Conservation (phyloP, 2,329 filamentous ascomycete genomes). For the Diaporthe batatas region DNA sequence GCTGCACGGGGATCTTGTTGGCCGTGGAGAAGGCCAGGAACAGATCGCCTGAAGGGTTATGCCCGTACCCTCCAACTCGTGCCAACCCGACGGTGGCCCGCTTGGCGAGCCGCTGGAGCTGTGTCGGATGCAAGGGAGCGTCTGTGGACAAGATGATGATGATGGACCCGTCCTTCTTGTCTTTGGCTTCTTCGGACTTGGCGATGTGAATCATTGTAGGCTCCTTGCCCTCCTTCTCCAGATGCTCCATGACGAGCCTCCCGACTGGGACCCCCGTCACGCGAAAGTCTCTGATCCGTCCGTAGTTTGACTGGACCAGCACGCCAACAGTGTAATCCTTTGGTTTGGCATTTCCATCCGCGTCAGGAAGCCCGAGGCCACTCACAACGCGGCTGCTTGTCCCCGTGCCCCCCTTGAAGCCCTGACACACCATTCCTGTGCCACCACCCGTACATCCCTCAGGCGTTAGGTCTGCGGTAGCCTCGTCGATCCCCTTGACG, state of each 20-base stretch:
- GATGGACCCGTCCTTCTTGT: slow-evolving; percentile 72
- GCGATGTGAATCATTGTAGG: slow-evolving; percentile 47
- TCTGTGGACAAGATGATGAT: slow-evolving; percentile 70
- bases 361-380: slow-evolving; percentile 53
- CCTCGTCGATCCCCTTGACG: slow-evolving; percentile 65
- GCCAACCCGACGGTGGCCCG: slow-evolving; percentile 69
- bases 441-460: slow-evolving; percentile 77
- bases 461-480: slow-evolving; percentile 62
- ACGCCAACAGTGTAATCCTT: slow-evolving; percentile 70
- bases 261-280: slow-evolving; percentile 74
- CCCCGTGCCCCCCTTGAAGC: slow-evolving; percentile 77
- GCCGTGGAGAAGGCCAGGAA: slow-evolving; percentile 77
- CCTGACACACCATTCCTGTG: slow-evolving; percentile 76
- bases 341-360: slow-evolving; percentile 45
- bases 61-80: slow-evolving; percentile 71
- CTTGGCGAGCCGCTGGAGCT: slow-evolving; percentile 51
- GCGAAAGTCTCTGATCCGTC: slow-evolving; percentile 66
- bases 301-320: slow-evolving; percentile 77
- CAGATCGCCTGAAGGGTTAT: slow-evolving; percentile 75
- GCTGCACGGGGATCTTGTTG: slow-evolving; percentile 62
- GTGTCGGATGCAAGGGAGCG: slow-evolving; percentile 53
- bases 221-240: slow-evolving; percentile 45
- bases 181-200: slow-evolving; percentile 54
- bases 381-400: slow-evolving; percentile 70
- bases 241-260: slow-evolving; percentile 64